Evolutionary conservation across 306 rosid species (phyloP).

Genomic region (Myrica gale): DNA sequence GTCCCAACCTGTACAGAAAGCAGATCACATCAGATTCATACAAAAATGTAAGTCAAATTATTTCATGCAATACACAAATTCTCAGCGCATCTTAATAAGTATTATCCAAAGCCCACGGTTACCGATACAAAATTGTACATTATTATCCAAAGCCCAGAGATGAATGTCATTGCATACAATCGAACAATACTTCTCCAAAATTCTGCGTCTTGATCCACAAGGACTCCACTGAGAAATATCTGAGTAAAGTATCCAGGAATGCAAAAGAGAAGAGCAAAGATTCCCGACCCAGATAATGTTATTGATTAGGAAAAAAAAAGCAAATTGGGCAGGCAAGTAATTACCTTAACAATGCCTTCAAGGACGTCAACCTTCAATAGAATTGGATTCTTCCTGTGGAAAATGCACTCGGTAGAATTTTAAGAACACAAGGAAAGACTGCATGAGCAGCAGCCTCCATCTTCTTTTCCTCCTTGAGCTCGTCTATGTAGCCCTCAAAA

Average conservation of each 20-base stretch:
- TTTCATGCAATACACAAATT: neutral
- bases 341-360: slow-evolving; percentile 91
- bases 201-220: neutral
- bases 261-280: neutral
- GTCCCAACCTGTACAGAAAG: slow-evolving; percentile 70
- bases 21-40: slow-evolving; percentile 21
- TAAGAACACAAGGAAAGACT: slow-evolving; percentile 82
- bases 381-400: slow-evolving; percentile 96
- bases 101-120: neutral
- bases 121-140: too few relatives aligned
- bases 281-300: slow-evolving; percentile 9
- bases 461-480: slow-evolving; percentile 92
- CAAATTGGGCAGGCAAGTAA: slow-evolving; percentile 1
- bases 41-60: slow-evolving; percentile 5
- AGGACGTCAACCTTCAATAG: slow-evolving; percentile 89
- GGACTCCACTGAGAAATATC: neutral
- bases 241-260: too few relatives aligned
- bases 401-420: slow-evolving; percentile 75
- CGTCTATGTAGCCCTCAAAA: slow-evolving; percentile 85
- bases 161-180: neutral
- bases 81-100: neutral
- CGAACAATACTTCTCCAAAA: neutral
- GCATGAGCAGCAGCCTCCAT: slow-evolving; percentile 89
- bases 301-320: neutral
- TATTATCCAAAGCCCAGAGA: neutral